These are phyloP conservation scores for Kandelia obovata DNA, from an alignment of 345 rosid species.

Conservation along the genomic window DNA sequence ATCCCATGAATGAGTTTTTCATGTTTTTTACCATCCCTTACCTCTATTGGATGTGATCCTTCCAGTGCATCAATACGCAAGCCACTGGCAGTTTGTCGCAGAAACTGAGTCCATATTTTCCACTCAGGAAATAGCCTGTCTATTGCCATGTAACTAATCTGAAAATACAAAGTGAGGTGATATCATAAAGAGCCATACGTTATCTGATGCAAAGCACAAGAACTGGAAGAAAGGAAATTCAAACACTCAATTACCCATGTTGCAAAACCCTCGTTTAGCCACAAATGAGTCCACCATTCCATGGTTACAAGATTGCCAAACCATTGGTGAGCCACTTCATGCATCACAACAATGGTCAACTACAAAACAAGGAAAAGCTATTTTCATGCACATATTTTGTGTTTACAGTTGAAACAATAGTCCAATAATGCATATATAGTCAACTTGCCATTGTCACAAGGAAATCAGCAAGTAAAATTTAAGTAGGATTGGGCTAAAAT, in stretches of 20 bases:
- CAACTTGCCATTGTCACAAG: too few species aligned
- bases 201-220: neutral
- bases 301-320: constrained; percentile 52
- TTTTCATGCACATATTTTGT: neutral
- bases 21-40: neutral
- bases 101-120: constrained; percentile 46
- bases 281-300: constrained; percentile 50
- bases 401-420: neutral
- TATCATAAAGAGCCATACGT: neutral
- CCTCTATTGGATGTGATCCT: constrained; percentile 47
- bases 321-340: constrained; percentile 53
- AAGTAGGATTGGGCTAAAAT: too few species aligned
- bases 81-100: constrained; percentile 22
- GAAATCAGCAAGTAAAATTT: too few species aligned
- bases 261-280: constrained; percentile 34
- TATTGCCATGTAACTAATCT: constrained; percentile 41
- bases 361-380: constrained; percentile 5
- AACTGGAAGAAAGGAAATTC: neutral
- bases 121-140: constrained; percentile 41
- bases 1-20: too few species aligned
- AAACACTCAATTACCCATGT: constrained; percentile 35
- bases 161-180: constrained; percentile 3
- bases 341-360: constrained; percentile 34
- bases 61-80: constrained; percentile 28
- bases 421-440: too few species aligned